Evolutionary conservation across 2,329 filamentous ascomycete species (phyloP).

Genomic region (Talaromyces sp.): DNA sequence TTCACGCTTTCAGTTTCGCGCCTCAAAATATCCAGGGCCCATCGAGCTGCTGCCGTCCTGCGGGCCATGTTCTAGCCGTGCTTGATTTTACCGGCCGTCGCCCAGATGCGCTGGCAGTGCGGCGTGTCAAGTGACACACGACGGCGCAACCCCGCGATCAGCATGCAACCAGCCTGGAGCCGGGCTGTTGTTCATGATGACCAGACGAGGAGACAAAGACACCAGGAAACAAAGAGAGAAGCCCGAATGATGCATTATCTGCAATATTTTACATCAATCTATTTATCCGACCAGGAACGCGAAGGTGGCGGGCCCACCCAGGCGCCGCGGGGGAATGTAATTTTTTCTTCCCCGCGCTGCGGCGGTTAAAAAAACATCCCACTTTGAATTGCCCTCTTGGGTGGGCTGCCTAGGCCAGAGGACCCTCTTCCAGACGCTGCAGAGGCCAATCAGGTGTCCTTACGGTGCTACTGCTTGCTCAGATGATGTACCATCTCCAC

Average conservation of each 20-base stretch:
- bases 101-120: neutral
- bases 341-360: neutral
- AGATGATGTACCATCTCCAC: neutral
- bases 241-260: neutral
- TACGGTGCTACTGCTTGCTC: neutral
- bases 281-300: neutral
- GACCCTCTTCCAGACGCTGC: neutral
- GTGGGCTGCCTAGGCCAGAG: neutral
- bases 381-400: neutral
- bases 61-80: neutral
- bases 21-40: neutral
- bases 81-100: neutral
- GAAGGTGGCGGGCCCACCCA: neutral
- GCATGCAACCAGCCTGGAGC: neutral
- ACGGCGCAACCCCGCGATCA: neutral
- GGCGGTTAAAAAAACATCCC: neutral
- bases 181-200: neutral
- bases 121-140: neutral
- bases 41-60: neutral
- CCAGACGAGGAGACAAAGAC: neutral
- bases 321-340: neutral
- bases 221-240: neutral
- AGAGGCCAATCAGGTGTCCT: neutral
- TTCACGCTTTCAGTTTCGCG: neutral
- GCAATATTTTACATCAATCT: neutral